Conservation (phyloP, 345 rosid genomes). For the Ceriops decandra region DNA sequence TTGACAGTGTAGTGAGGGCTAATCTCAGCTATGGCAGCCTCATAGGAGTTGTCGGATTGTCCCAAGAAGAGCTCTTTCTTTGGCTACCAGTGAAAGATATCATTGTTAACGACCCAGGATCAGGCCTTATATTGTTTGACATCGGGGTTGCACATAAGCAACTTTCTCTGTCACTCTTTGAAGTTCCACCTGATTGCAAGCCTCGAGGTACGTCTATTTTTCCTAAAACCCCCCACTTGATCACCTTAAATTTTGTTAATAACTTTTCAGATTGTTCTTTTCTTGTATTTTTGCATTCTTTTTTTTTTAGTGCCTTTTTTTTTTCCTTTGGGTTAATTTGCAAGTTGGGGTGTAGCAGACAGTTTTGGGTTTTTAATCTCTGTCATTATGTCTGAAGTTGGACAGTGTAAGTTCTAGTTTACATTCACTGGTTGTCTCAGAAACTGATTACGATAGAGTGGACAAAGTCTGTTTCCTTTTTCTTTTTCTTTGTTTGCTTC, state of each 20-base stretch:
- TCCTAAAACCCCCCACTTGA: not conserved
- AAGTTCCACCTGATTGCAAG: slow-evolving; percentile 73
- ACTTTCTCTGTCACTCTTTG: slow-evolving; percentile 75
- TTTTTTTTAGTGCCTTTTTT: not conserved
- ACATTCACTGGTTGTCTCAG: slow-evolving; percentile 1
- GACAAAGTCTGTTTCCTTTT: slow-evolving; percentile 6
- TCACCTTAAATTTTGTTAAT: not conserved
- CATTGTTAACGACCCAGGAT: slow-evolving; percentile 62
- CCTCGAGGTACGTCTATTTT: slow-evolving; percentile 43
- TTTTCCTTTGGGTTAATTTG: not conserved
- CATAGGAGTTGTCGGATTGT: slow-evolving; percentile 64
- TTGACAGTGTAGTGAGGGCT: slow-evolving; percentile 67
- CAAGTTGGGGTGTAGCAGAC: not conserved
- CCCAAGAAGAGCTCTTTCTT: slow-evolving; percentile 76
- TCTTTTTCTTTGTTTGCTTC: slow-evolving; percentile 1
- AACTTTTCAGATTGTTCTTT: not conserved
- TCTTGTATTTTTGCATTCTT: not conserved
- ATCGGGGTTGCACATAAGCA: slow-evolving; percentile 86
- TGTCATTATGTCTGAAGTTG: too few relatives aligned
- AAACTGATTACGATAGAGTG: slow-evolving; percentile 2
- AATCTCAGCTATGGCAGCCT: slow-evolving; percentile 79
- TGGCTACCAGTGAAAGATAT: slow-evolving; percentile 89
- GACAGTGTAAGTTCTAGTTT: not conserved
- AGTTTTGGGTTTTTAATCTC: not conserved
- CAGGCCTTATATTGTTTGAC: slow-evolving; percentile 82